phyloP scores from a whole-genome alignment of 345 rosid genomes.

The Excoecaria agallocha region DNA sequence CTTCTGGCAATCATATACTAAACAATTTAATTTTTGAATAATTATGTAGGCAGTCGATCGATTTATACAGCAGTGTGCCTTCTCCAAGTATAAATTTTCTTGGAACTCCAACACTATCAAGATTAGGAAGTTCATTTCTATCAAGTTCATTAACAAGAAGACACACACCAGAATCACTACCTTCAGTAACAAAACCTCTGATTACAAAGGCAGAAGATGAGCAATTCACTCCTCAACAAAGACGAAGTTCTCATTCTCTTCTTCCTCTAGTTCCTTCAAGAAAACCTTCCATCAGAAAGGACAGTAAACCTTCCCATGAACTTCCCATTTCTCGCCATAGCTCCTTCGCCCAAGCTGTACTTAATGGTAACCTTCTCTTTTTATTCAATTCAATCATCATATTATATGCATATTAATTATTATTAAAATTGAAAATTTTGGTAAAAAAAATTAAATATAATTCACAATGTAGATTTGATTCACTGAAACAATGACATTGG shows the following conservation, averaged over 20 bases:
- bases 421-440: no score
- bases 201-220: conserved; percentile 42
- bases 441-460: no score
- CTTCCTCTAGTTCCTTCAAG: conserved; percentile 49
- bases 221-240: conserved; percentile 27
- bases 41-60: conserved; percentile 93
- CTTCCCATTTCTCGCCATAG: conserved; percentile 53
- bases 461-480: no score
- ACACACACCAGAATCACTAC: conserved; percentile 54
- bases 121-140: conserved; percentile 64
- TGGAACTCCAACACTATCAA: conserved; percentile 55
- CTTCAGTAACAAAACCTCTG: conserved; percentile 53
- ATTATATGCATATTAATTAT: no score
- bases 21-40: conserved; percentile 13
- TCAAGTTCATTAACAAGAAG: conserved; percentile 59
- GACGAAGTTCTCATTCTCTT: conserved; percentile 45
- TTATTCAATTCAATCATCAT: no score
- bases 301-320: conserved; percentile 49
- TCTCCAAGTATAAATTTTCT: conserved; percentile 71
- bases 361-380: conserved; percentile 57
- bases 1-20: no score
- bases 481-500: no score
- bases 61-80: conserved; percentile 73
- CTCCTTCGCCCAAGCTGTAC: conserved; percentile 72
- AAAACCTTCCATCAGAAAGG: conserved; percentile 33